phyloP scores from a whole-genome alignment of 306 rosid species.

The Albizia julibrissin region DNA sequence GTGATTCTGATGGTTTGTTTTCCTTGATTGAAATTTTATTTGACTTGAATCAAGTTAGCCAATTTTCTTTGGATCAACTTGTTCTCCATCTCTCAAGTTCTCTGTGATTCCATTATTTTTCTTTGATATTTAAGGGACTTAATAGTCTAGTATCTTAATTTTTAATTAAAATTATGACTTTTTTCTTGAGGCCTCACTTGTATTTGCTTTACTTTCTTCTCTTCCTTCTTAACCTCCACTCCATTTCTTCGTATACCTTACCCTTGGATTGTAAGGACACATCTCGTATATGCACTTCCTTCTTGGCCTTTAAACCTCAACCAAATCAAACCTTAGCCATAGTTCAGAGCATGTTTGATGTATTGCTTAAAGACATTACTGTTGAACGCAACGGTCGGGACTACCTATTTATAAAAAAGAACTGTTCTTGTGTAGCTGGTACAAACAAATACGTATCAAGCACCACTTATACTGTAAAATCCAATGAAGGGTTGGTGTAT shows the following conservation, averaged over 20 bases:
- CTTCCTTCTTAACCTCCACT: conserved; percentile 40
- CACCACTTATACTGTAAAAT: conserved; percentile 81
- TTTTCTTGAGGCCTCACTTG: conserved; percentile 29
- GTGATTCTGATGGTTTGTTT: not conserved
- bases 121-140: not conserved
- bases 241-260: conserved; percentile 38
- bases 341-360: conserved; percentile 91
- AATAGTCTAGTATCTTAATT: not conserved
- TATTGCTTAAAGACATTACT: conserved; percentile 70
- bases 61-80: not conserved
- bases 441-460: conserved; percentile 60
- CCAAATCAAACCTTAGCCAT: conserved; percentile 58
- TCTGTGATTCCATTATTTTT: conserved; percentile 11
- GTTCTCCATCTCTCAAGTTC: not conserved
- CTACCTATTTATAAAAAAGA: conserved; percentile 71
- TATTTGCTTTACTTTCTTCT: conserved; percentile 35
- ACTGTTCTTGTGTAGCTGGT: conserved; percentile 78
- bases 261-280: conserved; percentile 86
- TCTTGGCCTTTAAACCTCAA: conserved; percentile 74
- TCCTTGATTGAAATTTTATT: not conserved
- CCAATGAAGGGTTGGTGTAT: conserved; percentile 62
- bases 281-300: conserved; percentile 76
- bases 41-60: conserved; percentile 29
- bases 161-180: conserved; percentile 43
- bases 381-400: conserved; percentile 69